Evolutionary conservation across 2,329 filamentous ascomycete species (phyloP), one percentile per base, ranked within the genome.

Genomic region (Calonectria crousiana): DNA sequence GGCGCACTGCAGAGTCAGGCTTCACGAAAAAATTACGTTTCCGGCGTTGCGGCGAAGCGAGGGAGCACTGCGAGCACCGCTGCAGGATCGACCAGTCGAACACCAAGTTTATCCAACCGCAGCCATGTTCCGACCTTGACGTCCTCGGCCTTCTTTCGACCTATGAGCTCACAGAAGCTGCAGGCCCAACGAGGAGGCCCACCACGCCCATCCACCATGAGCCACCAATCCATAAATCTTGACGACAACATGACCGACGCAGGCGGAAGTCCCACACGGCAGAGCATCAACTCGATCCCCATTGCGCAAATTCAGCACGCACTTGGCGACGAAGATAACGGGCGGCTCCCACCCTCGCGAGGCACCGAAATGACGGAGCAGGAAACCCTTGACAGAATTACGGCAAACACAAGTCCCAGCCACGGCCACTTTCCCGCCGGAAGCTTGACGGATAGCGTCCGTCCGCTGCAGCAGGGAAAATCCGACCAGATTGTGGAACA

Each of bases 161-260:
- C 97, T 49, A 98, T 99, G 95, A 98, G 96, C 86, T 98, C 96
- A 30, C 95, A 98, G 84, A 94, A 95, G 83, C 88, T 98, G 66
- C 96, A 98, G 85, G 95, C 95, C 69, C 97, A 98, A 85, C 90
- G 96, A 83, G 92, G 81, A 76, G 91, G 93, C 76, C 89, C 85
- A 11, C 82, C 86, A 47, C 86, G 89, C 28, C 86, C 88, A 8
- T 78, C 84, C 18, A 87, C 85, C 28, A 83, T 85, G 78, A 83
- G 82, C 70, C 86, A 88, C 56, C 79, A 81, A 62, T 76, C 79
- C 28, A 80, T 82, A 23, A 81, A 77, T 47, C 77, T 85, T n/a
- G 86, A 87, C 66, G 83, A 87, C 73, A 80, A 81, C 74, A 83
- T 88, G 30, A 88, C 81, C 3, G 85, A 85, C 68, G 74, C 89